Conservation (phyloP, 1,139 yeast species). For the Blastobotrys persicus region DNA sequence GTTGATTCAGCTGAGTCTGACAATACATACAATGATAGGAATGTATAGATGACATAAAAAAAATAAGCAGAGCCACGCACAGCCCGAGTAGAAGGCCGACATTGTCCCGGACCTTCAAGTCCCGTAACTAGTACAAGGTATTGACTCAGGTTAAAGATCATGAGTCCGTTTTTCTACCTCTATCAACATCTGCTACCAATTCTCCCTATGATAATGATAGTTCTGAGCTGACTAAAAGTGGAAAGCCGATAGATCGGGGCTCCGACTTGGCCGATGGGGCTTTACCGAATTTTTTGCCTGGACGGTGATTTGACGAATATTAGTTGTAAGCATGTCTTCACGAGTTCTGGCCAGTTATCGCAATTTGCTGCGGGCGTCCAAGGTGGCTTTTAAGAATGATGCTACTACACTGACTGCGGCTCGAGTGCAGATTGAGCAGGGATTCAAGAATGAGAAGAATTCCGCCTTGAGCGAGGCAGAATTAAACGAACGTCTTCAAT, state of each 20-base stretch:
- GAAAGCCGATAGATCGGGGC: neutral
- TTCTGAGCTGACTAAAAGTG: neutral
- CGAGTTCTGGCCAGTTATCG: constrained; percentile 53
- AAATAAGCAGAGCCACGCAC: too few species aligned
- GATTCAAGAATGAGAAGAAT: constrained; percentile 44
- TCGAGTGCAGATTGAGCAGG: constrained; percentile 59
- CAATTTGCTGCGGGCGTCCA: constrained; percentile 67
- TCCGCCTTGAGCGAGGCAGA: constrained; percentile 44
- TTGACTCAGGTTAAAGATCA: too few species aligned
- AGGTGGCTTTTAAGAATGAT: constrained; percentile 63
- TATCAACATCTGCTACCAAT: too few species aligned
- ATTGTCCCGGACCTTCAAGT: too few species aligned
- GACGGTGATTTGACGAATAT: neutral
- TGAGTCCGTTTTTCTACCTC: too few species aligned
- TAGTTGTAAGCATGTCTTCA: neutral
- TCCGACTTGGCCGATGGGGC: neutral
- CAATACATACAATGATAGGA: too few species aligned
- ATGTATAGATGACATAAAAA: too few species aligned
- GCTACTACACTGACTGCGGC: constrained; percentile 49
- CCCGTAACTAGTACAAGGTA: too few species aligned
- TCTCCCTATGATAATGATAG: too few species aligned
- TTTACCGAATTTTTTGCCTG: neutral
- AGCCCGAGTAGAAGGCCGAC: too few species aligned
- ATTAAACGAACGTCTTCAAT: constrained; percentile 42
- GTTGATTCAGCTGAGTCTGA: too few species aligned